Base-by-base conservation (phyloP, 2,329 filamentous ascomycete species). In the Pezicula radicicola region DNA sequence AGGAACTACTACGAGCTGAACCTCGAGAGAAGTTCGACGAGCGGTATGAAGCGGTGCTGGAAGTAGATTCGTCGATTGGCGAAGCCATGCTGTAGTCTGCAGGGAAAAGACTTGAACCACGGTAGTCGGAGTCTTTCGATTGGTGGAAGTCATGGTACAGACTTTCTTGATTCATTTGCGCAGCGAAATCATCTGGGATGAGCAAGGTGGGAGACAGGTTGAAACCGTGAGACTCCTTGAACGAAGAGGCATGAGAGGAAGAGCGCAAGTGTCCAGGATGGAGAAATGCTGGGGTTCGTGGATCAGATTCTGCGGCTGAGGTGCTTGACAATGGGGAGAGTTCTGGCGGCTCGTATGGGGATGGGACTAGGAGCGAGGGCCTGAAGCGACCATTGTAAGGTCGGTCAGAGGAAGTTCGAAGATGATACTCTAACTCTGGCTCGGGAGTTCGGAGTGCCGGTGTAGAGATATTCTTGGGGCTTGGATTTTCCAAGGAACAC, bases 121-220 rank as follows among this genome's bases (percentile, higher is more conserved):
- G 37, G n/a, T 61, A 37, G 16, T 60, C 55, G 4, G 51, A 44
- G 37, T 56, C 39, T 50, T 60, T 39, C 61, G 58, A 16, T 15
- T 18, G 30, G 21, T 36, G 35, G 6, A 53, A 16, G 19, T 66
- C 58, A 19, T 63, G 53, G 45, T 66, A 66, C 2, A 66, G 42
- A 42, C 53, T 51, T 49, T 66, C 65, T 28, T 64, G 58, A 16
- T 66, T 63, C 72, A 83, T 78, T 58, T 83, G 75, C 55, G 78
- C 73, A 48, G 79, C 75, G 58, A 78, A 83, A 48, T 87, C 83
- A 44, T 72, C 68, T 12, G 83, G 82, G 49, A 86, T 83, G 46
- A 86, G 72, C n/a, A 86, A 71, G 3, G 80, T 80, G 0, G 83
- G 83, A 7, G 83, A 85, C 33, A 85, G 66, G 40, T 72, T 75